Percentiles rank a stretch among this genome's conserved stretches.
phyloP scores from a whole-genome alignment of 306 rosid genomes.

The Lagenaria siceraria region DNA sequence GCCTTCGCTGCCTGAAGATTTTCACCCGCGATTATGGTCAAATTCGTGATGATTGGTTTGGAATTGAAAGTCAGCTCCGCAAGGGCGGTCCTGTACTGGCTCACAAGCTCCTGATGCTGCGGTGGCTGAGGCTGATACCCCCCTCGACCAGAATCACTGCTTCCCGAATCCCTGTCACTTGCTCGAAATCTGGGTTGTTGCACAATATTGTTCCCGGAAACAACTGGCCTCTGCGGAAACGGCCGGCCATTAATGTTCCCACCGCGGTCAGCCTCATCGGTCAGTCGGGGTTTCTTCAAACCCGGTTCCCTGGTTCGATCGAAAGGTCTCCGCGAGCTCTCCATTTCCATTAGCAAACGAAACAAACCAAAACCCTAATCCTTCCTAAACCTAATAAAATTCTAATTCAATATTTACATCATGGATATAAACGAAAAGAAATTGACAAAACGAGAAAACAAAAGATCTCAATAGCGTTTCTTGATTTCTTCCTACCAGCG shows the following conservation, averaged over 20 bases:
- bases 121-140: constrained; percentile 62
- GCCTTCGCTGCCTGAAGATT: constrained; percentile 51
- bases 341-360: constrained; percentile 57
- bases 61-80: constrained; percentile 89
- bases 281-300: constrained; percentile 66
- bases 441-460: background rate
- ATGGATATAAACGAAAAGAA: background rate
- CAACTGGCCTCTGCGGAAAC: constrained; percentile 44
- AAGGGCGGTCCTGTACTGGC: constrained; percentile 60
- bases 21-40: constrained; percentile 90
- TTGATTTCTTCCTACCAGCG: background rate
- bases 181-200: constrained; percentile 37
- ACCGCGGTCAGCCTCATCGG: constrained; percentile 41
- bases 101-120: constrained; percentile 60
- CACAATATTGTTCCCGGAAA: constrained; percentile 21
- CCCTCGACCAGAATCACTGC: constrained; percentile 37
- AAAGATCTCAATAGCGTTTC: background rate
- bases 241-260: constrained; percentile 30
- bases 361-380: constrained; percentile 31
- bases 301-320: constrained; percentile 77
- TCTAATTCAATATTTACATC: constrained; percentile 11
- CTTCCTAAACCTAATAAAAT: constrained; percentile 40
- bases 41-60: constrained; percentile 73
- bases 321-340: constrained; percentile 66
- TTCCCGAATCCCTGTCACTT: constrained; percentile 39